A percentile compares a stretch with the other conserved stretches of the same genome.
Evolutionary conservation across 2,329 filamentous ascomycete species (phyloP).

Genomic region (Alternaria arbusti): DNA sequence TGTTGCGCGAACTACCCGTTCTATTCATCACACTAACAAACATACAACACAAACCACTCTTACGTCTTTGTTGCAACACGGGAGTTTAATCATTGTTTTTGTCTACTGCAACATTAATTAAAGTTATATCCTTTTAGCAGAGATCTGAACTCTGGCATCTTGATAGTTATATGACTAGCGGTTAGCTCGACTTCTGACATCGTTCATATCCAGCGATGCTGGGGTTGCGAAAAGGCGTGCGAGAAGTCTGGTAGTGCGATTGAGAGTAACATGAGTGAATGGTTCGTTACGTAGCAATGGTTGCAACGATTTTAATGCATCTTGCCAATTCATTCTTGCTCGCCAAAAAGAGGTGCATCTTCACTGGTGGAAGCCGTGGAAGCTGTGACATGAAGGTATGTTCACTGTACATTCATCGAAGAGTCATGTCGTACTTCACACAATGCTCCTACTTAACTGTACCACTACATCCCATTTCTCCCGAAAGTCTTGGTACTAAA

Average conservation of each 20-base stretch:
- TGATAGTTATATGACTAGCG: not conserved
- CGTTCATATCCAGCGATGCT: not conserved
- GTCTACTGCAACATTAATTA: not conserved
- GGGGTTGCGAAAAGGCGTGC: not conserved
- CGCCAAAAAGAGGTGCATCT: not conserved
- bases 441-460: not conserved
- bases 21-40: not conserved
- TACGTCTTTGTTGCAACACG: not conserved
- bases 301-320: not conserved
- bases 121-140: not conserved
- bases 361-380: accelerated
- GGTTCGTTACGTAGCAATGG: not conserved
- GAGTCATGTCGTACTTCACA: not conserved
- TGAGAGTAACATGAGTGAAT: not conserved
- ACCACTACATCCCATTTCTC: not conserved
- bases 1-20: not conserved
- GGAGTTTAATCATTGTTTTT: accelerated
- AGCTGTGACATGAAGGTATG: not conserved
- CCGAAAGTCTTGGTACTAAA: not conserved
- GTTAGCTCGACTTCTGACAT: not conserved
- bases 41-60: not conserved
- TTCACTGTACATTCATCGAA: not conserved
- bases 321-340: not conserved
- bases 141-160: not conserved
- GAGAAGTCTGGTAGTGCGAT: not conserved